phyloP scores from a whole-genome alignment of 352 stramenopile genomes.

The Phytophthora multivora region DNA sequence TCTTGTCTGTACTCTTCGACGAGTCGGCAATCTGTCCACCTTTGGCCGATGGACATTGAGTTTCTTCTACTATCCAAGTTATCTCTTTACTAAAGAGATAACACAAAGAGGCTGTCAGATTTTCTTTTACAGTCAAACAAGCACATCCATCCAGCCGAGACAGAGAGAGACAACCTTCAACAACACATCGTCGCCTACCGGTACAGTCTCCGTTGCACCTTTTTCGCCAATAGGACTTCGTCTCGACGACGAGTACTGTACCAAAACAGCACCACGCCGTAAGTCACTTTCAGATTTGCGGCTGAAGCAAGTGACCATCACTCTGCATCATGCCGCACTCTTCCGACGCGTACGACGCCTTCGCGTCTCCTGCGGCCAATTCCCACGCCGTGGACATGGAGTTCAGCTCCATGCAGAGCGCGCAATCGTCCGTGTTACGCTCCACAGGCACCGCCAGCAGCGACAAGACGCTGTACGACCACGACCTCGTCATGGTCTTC shows the following conservation, averaged over 20 bases:
- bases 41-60: neutral
- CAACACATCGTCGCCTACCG: no score
- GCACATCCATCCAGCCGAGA: no score
- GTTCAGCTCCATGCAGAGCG: constrained; percentile 48
- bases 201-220: constrained; percentile 8
- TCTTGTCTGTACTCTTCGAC: constrained; percentile 8
- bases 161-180: no score
- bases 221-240: constrained; percentile 26
- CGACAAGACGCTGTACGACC: constrained; percentile 70
- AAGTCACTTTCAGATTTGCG: constrained; percentile 30
- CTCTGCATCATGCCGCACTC: constrained; percentile 12
- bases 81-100: no score
- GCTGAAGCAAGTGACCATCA: constrained; percentile 13
- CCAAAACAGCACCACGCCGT: neutral
- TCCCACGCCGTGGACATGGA: constrained; percentile 47
- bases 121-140: no score
- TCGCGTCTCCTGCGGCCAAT: constrained; percentile 36
- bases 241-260: constrained; percentile 2
- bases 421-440: constrained; percentile 15
- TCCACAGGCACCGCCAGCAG: neutral
- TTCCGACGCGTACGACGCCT: constrained; percentile 41
- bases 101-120: no score
- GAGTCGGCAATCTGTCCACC: neutral
- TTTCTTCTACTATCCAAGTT: neutral
- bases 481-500: constrained; percentile 87